Evolutionary conservation across 179 eudicot species (phyloP).

Genomic region (Camellia oleifera): DNA sequence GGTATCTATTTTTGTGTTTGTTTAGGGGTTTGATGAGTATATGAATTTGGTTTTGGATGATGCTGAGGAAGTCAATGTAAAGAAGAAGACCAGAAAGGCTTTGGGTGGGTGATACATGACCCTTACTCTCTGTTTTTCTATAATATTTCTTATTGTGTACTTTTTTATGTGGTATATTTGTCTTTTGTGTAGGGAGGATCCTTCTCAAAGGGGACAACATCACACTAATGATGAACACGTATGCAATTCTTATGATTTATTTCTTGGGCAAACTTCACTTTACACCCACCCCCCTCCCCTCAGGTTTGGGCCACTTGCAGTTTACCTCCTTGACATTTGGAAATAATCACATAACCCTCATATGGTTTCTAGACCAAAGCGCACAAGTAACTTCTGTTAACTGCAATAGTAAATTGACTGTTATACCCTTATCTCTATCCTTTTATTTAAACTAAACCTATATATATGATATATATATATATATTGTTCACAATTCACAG

Average conservation of each 20-base stretch:
- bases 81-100: conserved; percentile 74
- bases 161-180: neutral
- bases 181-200: conserved; percentile 54
- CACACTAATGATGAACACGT: conserved; percentile 81
- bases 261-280: too few relatives aligned
- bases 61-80: conserved; percentile 75
- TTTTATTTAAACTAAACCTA: too few relatives aligned
- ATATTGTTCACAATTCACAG: too few relatives aligned
- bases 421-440: too few relatives aligned
- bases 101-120: conserved; percentile 39
- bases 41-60: conserved; percentile 93
- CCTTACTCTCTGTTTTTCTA: neutral
- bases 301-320: too few relatives aligned
- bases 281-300: too few relatives aligned
- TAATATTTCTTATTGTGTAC: neutral
- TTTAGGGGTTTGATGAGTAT: conserved; percentile 77
- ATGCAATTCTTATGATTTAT: neutral
- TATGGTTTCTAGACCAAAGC: too few relatives aligned
- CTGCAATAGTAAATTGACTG: too few relatives aligned
- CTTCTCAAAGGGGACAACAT: conserved; percentile 78
- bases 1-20: neutral
- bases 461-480: too few relatives aligned
- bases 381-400: too few relatives aligned
- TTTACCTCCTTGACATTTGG: too few relatives aligned
- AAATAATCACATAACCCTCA: too few relatives aligned